These are phyloP conservation scores for Talaromyces stipitatus DNA, from an alignment of 495 filamentous ascomycete genomes.

Conservation along the genomic window DNA sequence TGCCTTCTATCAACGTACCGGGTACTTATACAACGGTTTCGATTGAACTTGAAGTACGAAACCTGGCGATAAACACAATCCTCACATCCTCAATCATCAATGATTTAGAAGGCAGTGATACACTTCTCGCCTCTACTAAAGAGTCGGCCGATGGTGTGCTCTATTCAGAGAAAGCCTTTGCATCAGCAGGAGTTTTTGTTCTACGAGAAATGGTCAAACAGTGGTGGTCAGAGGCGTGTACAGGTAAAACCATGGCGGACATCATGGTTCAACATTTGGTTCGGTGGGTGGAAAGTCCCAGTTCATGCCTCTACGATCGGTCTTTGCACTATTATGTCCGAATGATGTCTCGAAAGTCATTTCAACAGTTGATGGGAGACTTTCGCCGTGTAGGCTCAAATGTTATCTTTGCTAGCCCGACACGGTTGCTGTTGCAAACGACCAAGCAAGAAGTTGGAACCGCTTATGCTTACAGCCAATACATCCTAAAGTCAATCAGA, in stretches of 20 bases:
- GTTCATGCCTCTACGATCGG: slow-evolving; percentile 90
- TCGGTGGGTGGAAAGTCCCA: slow-evolving; percentile 88
- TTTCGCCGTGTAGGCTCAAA: slow-evolving; percentile 94
- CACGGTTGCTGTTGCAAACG: slow-evolving; percentile 86
- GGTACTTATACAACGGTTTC: slow-evolving; percentile 94
- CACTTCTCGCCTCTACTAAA: slow-evolving; percentile 47
- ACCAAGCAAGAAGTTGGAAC: slow-evolving; percentile 96
- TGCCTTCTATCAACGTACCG: slow-evolving; percentile 88
- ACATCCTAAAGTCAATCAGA: slow-evolving; percentile 93
- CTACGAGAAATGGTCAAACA: slow-evolving; percentile 97
- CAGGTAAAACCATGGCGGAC: slow-evolving; percentile 87
- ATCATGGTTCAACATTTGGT: slow-evolving; percentile 97
- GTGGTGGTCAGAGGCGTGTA: slow-evolving; percentile 95
- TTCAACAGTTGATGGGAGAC: slow-evolving; percentile 94
- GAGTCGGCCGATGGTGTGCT: slow-evolving; percentile 53
- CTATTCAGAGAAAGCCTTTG: slow-evolving; percentile 86
- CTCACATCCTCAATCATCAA: slow-evolving; percentile 96
- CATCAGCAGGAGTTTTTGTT: slow-evolving; percentile 80
- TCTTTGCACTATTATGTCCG: slow-evolving; percentile 97
- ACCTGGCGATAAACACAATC: slow-evolving; percentile 96
- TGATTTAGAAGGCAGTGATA: slow-evolving; percentile 79
- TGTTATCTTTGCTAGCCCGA: slow-evolving; percentile 82
- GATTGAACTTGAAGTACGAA: slow-evolving; percentile 89
- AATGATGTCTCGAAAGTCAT: slow-evolving; percentile 94
- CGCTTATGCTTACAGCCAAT: slow-evolving; percentile 92